A percentile compares a stretch with the other conserved stretches of the same genome.
Conservation (phyloP, 2,329 filamentous ascomycete species). For the Beauveria sp. region DNA sequence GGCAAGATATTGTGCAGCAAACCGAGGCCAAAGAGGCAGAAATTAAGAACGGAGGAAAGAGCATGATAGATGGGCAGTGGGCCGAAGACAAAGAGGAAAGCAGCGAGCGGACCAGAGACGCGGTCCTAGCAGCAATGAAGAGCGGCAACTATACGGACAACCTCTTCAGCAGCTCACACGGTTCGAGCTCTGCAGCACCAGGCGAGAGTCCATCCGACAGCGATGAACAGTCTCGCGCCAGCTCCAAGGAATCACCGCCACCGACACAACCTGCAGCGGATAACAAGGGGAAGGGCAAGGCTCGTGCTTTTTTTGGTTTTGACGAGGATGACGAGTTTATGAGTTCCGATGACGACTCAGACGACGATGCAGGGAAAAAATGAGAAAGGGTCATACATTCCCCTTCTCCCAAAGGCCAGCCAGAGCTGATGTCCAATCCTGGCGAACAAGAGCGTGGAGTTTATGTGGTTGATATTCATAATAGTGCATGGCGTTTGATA, state of each 20-base stretch:
- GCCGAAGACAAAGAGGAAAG: slow-evolving; percentile 91
- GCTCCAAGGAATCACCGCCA: slow-evolving; percentile 43
- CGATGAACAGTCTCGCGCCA: slow-evolving; percentile 26
- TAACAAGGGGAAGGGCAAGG: slow-evolving; percentile 29
- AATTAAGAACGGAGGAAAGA: slow-evolving; percentile 63
- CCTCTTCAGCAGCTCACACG: slow-evolving; percentile 43
- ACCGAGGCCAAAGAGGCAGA: slow-evolving; percentile 80
- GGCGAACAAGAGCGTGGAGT: not conserved
- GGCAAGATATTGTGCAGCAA: slow-evolving; percentile 80
- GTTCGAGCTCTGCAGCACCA: slow-evolving; percentile 32
- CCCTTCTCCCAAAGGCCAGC: not conserved
- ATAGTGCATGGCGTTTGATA: not conserved
- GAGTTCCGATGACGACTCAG: slow-evolving; percentile 58
- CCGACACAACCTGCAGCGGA: slow-evolving; percentile 33
- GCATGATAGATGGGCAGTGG: slow-evolving; percentile 81
- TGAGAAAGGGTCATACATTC: not conserved
- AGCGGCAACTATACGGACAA: slow-evolving; percentile 56
- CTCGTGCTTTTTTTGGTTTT: slow-evolving; percentile 61
- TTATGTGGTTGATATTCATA: not conserved
- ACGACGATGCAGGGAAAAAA: slow-evolving; percentile 19
- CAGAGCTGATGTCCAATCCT: no score
- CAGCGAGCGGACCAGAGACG: slow-evolving; percentile 71
- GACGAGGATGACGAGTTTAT: slow-evolving; percentile 72
- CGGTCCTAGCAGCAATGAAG: slow-evolving; percentile 64
- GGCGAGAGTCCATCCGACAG: slow-evolving; percentile 26